Evolutionary conservation across 2,329 filamentous ascomycete genomes (phyloP).

Genomic region (Arachnomyces sp.): DNA sequence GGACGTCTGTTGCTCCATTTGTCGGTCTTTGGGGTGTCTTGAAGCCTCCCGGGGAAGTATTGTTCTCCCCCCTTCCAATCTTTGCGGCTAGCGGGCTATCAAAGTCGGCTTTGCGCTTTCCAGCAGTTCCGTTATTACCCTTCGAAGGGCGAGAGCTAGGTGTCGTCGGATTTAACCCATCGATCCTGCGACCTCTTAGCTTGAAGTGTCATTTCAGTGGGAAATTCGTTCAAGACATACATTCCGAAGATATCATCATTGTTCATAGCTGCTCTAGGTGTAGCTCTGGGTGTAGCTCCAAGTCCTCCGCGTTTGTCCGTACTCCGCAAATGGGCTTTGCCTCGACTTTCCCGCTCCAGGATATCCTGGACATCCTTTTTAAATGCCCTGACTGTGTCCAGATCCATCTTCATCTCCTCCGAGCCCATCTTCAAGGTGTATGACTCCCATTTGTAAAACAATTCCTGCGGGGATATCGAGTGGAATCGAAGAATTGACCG

Average conservation of each 20-base stretch:
- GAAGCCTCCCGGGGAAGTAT: slow-evolving; percentile 44
- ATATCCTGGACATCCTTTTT: slow-evolving; percentile 82
- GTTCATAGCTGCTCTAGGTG: slow-evolving; percentile 53
- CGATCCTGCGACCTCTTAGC: slow-evolving; percentile 43
- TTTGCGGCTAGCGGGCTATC: slow-evolving; percentile 39
- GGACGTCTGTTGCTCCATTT: slow-evolving; percentile 26
- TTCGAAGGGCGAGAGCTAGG: slow-evolving; percentile 28
- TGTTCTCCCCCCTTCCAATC: slow-evolving; percentile 36
- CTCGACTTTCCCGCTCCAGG: slow-evolving; percentile 67
- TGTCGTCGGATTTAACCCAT: slow-evolving; percentile 62
- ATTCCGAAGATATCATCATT: slow-evolving; percentile 71
- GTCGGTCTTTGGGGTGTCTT: slow-evolving; percentile 29
- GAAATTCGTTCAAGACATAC: slow-evolving; percentile 33
- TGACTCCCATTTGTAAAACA: slow-evolving; percentile 98
- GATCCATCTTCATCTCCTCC: slow-evolving; percentile 64
- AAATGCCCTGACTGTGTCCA: slow-evolving; percentile 66
- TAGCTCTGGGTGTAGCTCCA: slow-evolving; percentile 52
- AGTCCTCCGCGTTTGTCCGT: slow-evolving; percentile 57
- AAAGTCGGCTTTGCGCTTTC: slow-evolving; percentile 48
- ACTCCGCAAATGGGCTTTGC: slow-evolving; percentile 55
- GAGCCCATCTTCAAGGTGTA: slow-evolving; percentile 92
- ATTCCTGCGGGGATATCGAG: slow-evolving; percentile 70
- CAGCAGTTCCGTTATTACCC: slow-evolving; percentile 35
- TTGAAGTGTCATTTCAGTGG: too few species aligned
- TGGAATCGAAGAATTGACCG: slow-evolving; percentile 81